These are phyloP conservation scores for Hypomyces rosellus DNA, from an alignment of 2,329 filamentous ascomycete species.

Conservation along the genomic window DNA sequence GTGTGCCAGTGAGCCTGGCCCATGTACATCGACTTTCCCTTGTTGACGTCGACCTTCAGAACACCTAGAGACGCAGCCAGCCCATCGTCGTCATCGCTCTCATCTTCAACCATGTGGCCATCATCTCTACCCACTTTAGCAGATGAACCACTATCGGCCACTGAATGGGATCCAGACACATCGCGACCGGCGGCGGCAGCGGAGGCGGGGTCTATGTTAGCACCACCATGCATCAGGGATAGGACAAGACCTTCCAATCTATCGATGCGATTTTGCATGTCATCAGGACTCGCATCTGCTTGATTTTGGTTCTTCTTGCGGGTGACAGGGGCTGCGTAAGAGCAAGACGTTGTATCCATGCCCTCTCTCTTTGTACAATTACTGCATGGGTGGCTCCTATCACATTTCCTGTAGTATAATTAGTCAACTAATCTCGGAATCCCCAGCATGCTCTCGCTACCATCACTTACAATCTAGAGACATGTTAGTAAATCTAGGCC, in stretches of 20 bases:
- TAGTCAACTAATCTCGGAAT: background rate
- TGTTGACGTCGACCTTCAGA: constrained; percentile 71
- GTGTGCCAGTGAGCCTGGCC: constrained; percentile 81
- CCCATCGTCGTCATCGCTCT: constrained; percentile 64
- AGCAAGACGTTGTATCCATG: constrained; percentile 71
- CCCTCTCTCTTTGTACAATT: constrained; percentile 92
- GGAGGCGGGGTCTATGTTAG: constrained; percentile 40
- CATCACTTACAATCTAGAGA: constrained; percentile 31
- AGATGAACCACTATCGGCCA: constrained; percentile 39
- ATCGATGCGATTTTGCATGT: constrained; percentile 98
- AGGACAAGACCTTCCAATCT: constrained; percentile 86
- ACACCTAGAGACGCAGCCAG: constrained; percentile 70
- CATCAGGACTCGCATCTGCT: constrained; percentile 64
- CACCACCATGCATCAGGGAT: constrained; percentile 86
- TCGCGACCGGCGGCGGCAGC: constrained; percentile 26
- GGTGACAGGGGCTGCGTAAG: constrained; percentile 65
- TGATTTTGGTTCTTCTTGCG: constrained; percentile 69
- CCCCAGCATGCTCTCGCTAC: background rate
- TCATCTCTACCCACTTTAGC: constrained; percentile 49
- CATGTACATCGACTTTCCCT: constrained; percentile 73
- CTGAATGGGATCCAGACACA: constrained; percentile 30
- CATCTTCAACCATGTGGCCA: constrained; percentile 50
- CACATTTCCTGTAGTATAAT: constrained; percentile 67
- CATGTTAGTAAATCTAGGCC: constrained; percentile 12
- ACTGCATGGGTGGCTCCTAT: constrained; percentile 83